Evolutionary conservation across 2,329 filamentous ascomycete genomes (phyloP).

Genomic region (Orbilia quercus): DNA sequence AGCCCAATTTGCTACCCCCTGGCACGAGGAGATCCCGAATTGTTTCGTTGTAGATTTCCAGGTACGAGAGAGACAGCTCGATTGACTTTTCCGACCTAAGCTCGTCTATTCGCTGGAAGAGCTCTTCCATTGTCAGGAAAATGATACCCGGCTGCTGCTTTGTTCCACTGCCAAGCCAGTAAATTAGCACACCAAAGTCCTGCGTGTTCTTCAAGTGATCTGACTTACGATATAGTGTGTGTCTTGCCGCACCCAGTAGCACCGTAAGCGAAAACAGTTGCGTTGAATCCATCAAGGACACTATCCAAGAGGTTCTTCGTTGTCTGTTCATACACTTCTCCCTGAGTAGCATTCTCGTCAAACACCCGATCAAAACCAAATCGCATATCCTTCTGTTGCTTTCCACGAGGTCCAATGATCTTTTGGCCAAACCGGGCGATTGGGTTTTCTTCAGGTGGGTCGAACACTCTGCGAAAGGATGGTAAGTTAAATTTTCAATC

Average conservation of each 20-base stretch:
- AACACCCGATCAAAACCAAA: constrained; percentile 98
- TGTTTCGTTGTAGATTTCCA: constrained; percentile 99
- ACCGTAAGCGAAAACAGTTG: constrained; percentile 97
- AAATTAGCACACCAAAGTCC: neutral
- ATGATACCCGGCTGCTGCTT: constrained; percentile 95
- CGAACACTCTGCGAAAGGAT: constrained; percentile 79
- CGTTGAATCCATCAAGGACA: constrained; percentile 97
- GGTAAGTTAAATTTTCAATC: constrained; percentile 5
- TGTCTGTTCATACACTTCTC: constrained; percentile 93
- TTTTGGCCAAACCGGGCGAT: constrained; percentile 87
- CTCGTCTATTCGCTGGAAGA: constrained; percentile 96
- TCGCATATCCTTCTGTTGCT: constrained; percentile 95
- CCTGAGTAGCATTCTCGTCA: constrained; percentile 91
- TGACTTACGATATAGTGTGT: constrained; percentile 77
- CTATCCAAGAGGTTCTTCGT: constrained; percentile 90
- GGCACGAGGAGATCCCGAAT: constrained; percentile 94
- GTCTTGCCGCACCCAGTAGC: constrained; percentile 98
- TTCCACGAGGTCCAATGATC: constrained; percentile 80
- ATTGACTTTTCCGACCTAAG: constrained; percentile 85
- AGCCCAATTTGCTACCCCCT: constrained; percentile 75
- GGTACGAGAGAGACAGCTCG: constrained; percentile 90
- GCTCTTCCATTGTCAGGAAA: constrained; percentile 97
- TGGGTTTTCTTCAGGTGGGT: constrained; percentile 93
- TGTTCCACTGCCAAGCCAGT: constrained; percentile 72
- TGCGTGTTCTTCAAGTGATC: too few relatives aligned